Evolutionary conservation across 768 basidiomycete species (phyloP), one percentile per base, ranked within the genome.

Genomic region (Leucogyrophana mollusca): DNA sequence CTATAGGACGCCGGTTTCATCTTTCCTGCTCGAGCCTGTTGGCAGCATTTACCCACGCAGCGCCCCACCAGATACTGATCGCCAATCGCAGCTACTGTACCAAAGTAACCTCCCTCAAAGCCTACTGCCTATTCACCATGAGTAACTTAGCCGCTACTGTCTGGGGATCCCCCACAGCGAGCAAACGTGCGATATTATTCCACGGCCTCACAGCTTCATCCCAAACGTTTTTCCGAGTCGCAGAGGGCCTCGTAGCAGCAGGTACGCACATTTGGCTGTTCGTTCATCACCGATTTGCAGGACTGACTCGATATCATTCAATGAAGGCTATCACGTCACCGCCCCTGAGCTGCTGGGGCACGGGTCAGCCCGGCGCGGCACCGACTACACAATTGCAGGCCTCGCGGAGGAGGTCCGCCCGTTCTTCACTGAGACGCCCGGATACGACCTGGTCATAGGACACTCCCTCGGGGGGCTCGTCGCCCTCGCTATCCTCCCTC

Each of bases 341-440:
- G 61, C 58, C n/a, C 61, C 61, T 4, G 57, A 56, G 34, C 23
- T 56, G 2, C 53, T 61, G 17, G 56, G 56, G 8, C 63, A 63
- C 16, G 57, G 52, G 1, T 20, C 16, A 13, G 45, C 51, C 9
- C 35, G 32, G 8, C 49, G 43, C 13, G 6, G 24, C 8, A 38
- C 55, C 1, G 46, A 47, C 13, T 59, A 52, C 34, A 50, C 56
- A 32, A 22, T 61, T 9, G 20, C 30, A 4, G 46, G 47, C 6
- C 9, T 61, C 20, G 46, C 14, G 13, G 24, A 51, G 4, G 58
- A 53, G 25, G 52, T 56, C n/a, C 24, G 4, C 0, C 56, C 52
- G 1, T 20, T 56, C 24, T 43, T 60, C 6, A 5, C 14, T 24
- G 17, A 21, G 4, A 17, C 17, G 13, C 41, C 49, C n/a, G 38